phyloP scores from a whole-genome alignment of 768 basidiomycete genomes.

The Podaxis mareebaensis region DNA sequence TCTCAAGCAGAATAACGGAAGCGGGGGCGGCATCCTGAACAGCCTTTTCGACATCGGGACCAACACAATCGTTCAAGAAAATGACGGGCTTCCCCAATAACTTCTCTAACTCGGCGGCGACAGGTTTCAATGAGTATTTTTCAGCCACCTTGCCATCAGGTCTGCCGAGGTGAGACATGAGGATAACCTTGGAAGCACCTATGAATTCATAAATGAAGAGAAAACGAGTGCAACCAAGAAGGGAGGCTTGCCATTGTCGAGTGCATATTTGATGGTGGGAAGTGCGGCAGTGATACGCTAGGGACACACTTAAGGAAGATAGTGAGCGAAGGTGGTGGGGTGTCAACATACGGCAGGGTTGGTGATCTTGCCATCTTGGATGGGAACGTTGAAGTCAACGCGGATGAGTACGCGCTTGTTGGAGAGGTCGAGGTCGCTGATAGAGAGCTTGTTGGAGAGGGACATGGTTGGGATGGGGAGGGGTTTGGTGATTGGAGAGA shows the following conservation, averaged over 20 bases:
- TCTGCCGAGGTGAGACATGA: slow-evolving; percentile 98
- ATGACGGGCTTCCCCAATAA: slow-evolving; percentile 72
- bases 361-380: slow-evolving; percentile 89
- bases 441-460: slow-evolving; percentile 90
- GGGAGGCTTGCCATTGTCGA: slow-evolving; percentile 66
- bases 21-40: slow-evolving; percentile 67
- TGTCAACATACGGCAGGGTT: slow-evolving; percentile 83
- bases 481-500: slow-evolving; percentile 18
- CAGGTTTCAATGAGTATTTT: slow-evolving; percentile 90
- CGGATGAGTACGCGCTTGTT: slow-evolving; percentile 90
- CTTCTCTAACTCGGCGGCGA: slow-evolving; percentile 77
- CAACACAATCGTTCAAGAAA: slow-evolving; percentile 86
- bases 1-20: slow-evolving; percentile 89
- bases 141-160: slow-evolving; percentile 88
- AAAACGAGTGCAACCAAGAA: slow-evolving; percentile 12
- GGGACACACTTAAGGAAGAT: slow-evolving; percentile 19
- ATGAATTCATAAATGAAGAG: slow-evolving; percentile 15
- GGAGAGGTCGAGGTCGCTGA: slow-evolving; percentile 87
- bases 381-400: slow-evolving; percentile 96
- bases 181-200: slow-evolving; percentile 82
- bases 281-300: slow-evolving; percentile 97
- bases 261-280: slow-evolving; percentile 92
- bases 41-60: slow-evolving; percentile 77
- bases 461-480: slow-evolving; percentile 61
- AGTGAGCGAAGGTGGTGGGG: slow-evolving; percentile 16